A percentile compares a stretch with the other conserved stretches of the same genome.
Evolutionary conservation across 495 filamentous ascomycete genomes (phyloP).

Genomic region (Alectoria sarmentosa): DNA sequence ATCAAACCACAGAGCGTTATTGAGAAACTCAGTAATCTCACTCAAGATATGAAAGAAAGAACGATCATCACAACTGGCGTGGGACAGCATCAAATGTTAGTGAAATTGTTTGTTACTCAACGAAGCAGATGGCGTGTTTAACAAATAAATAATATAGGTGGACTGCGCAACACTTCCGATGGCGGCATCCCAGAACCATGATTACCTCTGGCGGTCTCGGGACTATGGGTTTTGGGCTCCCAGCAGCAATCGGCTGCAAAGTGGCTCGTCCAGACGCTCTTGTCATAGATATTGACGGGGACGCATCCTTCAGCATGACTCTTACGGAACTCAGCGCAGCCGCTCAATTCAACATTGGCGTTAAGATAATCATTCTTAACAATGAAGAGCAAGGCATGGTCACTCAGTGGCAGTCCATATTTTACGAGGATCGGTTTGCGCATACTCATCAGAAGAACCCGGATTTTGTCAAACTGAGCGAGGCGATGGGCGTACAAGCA

Average conservation of each 20-base stretch:
- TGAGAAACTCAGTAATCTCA: slow-evolving; percentile 69
- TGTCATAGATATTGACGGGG: slow-evolving; percentile 91
- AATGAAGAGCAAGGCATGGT: slow-evolving; percentile 98
- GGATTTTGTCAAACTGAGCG: slow-evolving; percentile 69
- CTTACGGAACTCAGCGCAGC: slow-evolving; percentile 86
- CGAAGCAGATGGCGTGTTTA: too few species aligned
- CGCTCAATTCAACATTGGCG: slow-evolving; percentile 83
- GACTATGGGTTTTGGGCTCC: slow-evolving; percentile 93
- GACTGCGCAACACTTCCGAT: slow-evolving; percentile 86
- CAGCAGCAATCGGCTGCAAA: slow-evolving; percentile 89
- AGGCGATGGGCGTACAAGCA: slow-evolving; percentile 74
- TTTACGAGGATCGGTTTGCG: slow-evolving; percentile 87
- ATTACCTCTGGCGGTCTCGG: slow-evolving; percentile 78
- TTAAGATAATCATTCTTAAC: slow-evolving; percentile 88
- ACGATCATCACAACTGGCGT: slow-evolving; percentile 55
- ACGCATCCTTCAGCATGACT: slow-evolving; percentile 97
- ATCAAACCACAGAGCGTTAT: slow-evolving; percentile 91
- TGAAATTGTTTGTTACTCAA: too few species aligned
- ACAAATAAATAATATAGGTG: too few species aligned
- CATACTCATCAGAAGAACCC: slow-evolving; percentile 70
- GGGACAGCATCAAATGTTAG: slow-evolving; percentile 93
- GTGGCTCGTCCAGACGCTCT: slow-evolving; percentile 82
- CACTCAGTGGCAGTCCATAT: slow-evolving; percentile 90
- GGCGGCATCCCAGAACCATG: slow-evolving; percentile 78
- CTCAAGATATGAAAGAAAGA: slow-evolving; percentile 62